Percentiles rank a stretch among this genome's conserved stretches.
These are phyloP conservation scores for Citrus sinensis DNA, from an alignment of 345 rosid species.

Conservation along the genomic window DNA sequence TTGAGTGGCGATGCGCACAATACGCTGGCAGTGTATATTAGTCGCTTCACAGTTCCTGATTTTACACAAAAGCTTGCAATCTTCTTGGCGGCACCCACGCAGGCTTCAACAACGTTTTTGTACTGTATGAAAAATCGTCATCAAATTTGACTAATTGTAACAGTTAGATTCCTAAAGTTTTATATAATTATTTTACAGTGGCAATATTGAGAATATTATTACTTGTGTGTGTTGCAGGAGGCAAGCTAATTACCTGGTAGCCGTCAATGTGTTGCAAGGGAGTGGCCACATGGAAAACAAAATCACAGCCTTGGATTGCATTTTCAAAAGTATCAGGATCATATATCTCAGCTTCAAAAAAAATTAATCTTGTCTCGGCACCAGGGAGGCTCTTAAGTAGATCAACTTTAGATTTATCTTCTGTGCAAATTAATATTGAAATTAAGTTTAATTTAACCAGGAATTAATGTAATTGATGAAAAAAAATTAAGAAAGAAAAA, in stretches of 20 bases:
- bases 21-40: constrained; percentile 33
- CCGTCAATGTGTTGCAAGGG: constrained; percentile 6
- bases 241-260: background rate
- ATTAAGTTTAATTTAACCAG: too few species aligned
- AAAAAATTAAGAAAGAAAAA: too few species aligned
- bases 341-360: constrained; percentile 28
- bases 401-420: too few species aligned
- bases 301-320: constrained; percentile 27
- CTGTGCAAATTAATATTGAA: too few species aligned
- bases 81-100: constrained; percentile 17
- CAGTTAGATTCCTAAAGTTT: too few species aligned
- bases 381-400: constrained; percentile 18
- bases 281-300: constrained; percentile 34
- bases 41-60: constrained; percentile 24
- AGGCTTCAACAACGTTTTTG: constrained; percentile 13
- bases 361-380: constrained; percentile 20
- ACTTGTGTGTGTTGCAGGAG: too few species aligned
- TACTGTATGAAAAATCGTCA: background rate
- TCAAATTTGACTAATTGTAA: too few species aligned
- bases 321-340: background rate
- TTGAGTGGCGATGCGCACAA: constrained; percentile 24
- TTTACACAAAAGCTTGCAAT: constrained; percentile 22
- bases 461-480: background rate
- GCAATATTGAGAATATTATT: too few species aligned
- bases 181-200: too few species aligned